Evolutionary conservation across 495 filamentous ascomycete genomes (phyloP).

Genomic region (Xylaria scruposa): DNA sequence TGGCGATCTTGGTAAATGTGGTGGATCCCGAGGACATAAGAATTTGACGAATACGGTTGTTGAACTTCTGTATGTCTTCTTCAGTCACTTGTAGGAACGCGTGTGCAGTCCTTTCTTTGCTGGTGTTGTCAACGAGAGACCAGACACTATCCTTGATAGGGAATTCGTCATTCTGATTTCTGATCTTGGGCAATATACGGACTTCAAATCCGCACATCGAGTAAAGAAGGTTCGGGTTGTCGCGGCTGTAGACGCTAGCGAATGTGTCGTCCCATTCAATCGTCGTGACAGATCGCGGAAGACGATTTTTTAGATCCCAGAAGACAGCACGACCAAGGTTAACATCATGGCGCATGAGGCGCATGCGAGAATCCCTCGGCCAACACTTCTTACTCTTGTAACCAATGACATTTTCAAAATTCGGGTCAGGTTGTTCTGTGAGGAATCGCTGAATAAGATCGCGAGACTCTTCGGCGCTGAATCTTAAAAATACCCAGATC

Average conservation of each 20-base stretch:
- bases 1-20: conserved; percentile 99
- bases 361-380: conserved; percentile 97
- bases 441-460: conserved; percentile 98
- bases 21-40: conserved; percentile 99
- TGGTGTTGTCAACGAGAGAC: conserved; percentile 94
- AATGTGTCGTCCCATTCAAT: conserved; percentile 99
- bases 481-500: conserved; percentile 98
- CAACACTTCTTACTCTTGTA: conserved; percentile 99
- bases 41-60: conserved; percentile 98
- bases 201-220: conserved; percentile 99
- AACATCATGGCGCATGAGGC: conserved; percentile 98
- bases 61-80: conserved; percentile 98
- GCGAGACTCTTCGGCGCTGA: conserved; percentile 89
- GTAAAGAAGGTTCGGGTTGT: conserved; percentile 97
- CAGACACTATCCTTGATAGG: conserved; percentile 97
- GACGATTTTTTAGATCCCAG: conserved; percentile 98
- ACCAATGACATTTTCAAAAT: conserved; percentile 99
- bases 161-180: conserved; percentile 96
- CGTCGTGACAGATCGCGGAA: conserved; percentile 93
- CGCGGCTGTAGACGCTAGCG: conserved; percentile 96
- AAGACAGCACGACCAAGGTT: conserved; percentile 98
- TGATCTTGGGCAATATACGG: conserved; percentile 92
- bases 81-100: conserved; percentile 98
- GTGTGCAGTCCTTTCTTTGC: conserved; percentile 96
- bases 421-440: conserved; percentile 97